These are phyloP conservation scores for Hibiscus trionum DNA, from an alignment of 345 rosid species.

Conservation along the genomic window DNA sequence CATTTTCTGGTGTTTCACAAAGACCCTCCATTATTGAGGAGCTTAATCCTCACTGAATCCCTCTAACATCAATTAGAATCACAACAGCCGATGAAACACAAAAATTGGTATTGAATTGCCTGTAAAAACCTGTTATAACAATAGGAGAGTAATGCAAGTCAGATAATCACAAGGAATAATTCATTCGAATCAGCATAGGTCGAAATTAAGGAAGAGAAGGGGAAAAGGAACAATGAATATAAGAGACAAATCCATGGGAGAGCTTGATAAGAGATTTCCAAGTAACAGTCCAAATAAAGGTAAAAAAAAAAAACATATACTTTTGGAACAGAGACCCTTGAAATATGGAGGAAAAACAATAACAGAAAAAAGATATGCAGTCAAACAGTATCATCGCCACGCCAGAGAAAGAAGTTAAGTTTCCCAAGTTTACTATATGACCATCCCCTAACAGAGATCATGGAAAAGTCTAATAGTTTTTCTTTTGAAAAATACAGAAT, in stretches of 20 bases:
- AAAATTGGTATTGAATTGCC: conserved; percentile 2
- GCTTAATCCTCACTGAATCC: conserved; percentile 33
- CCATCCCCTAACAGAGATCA: not conserved
- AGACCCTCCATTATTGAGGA: conserved; percentile 42
- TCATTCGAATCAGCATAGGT: not conserved
- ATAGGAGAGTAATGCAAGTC: not conserved
- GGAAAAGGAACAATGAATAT: not conserved
- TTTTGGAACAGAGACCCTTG: conserved; percentile 30
- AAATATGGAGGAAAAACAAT: conserved; percentile 19
- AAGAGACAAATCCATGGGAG: not conserved
- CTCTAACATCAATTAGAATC: conserved; percentile 15
- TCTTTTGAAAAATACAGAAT: not conserved
- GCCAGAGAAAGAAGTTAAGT: not conserved
- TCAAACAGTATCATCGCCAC: not conserved
- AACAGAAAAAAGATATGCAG: not conserved
- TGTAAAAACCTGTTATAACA: conserved; percentile 17
- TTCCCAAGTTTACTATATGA: conserved; percentile 9
- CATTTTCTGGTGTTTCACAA: conserved; percentile 35
- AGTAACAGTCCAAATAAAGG: conserved; percentile 11
- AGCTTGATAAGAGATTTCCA: conserved; percentile 6
- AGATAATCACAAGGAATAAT: not conserved
- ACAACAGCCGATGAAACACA: conserved; percentile 14
- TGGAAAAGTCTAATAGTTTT: not conserved
- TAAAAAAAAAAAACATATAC: conserved; percentile 4
- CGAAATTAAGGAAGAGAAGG: not conserved